Percentiles rank a stretch among this genome's conserved stretches.
Conservation (phyloP, 2,329 filamentous ascomycete species). For the Juglanconis oblonga region DNA sequence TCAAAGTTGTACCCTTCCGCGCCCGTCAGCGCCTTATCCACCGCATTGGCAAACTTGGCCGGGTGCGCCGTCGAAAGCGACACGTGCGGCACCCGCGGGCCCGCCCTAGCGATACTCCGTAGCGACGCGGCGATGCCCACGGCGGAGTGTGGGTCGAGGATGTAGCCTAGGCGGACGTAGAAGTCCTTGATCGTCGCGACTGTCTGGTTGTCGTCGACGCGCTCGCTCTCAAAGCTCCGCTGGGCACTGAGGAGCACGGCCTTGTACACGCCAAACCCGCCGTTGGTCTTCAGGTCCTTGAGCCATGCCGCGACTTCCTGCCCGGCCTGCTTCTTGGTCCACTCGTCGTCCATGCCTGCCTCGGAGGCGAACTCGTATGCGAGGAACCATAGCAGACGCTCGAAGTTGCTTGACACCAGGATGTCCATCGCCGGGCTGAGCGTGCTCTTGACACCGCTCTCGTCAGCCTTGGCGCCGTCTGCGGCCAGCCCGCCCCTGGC, state of each 20-base stretch:
- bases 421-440: constrained; percentile 97
- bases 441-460: constrained; percentile 82
- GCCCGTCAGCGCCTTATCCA: constrained; percentile 72
- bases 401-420: constrained; percentile 92
- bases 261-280: constrained; percentile 76
- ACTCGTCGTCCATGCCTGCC: constrained; percentile 61
- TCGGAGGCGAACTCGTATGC: constrained; percentile 66
- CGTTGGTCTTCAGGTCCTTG: constrained; percentile 72
- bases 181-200: constrained; percentile 60
- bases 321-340: constrained; percentile 67
- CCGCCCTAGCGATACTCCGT: constrained; percentile 60
- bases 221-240: constrained; percentile 77
- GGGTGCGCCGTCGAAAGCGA: constrained; percentile 91
- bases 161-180: constrained; percentile 57
- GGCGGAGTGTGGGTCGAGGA: constrained; percentile 90
- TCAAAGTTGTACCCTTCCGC: constrained; percentile 74
- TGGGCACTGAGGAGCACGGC: constrained; percentile 70
- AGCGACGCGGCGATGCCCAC: constrained; percentile 77
- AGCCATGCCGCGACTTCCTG: constrained; percentile 79
- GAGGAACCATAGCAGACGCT: constrained; percentile 91
- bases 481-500: constrained; percentile 63
- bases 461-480: constrained; percentile 61
- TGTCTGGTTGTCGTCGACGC: constrained; percentile 65
- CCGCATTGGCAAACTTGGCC: constrained; percentile 87
- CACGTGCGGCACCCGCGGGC: constrained; percentile 63